Evolutionary conservation across 768 basidiomycete genomes (phyloP).

Genomic region (Boletellus ananas): DNA sequence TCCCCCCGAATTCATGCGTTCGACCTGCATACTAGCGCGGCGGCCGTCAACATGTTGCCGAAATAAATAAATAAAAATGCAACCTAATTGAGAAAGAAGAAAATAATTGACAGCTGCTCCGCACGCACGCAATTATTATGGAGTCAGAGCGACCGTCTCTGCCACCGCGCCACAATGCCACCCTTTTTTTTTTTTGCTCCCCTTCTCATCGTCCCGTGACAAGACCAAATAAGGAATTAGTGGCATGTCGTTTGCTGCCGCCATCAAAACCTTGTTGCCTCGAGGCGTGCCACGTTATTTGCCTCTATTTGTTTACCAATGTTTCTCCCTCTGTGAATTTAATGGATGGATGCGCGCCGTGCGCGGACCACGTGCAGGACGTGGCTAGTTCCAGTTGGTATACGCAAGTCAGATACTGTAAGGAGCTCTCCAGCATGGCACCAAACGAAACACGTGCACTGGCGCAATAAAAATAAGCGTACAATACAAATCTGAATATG

Average conservation of each 20-base stretch:
- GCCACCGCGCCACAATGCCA: background rate
- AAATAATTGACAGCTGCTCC: background rate
- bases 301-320: too few species aligned
- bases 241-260: too few species aligned
- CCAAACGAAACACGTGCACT: too few species aligned
- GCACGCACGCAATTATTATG: too few species aligned
- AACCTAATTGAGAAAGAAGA: background rate
- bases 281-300: constrained; percentile 20
- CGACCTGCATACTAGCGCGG: too few species aligned
- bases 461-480: too few species aligned
- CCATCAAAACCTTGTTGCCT: constrained; percentile 30
- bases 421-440: too few species aligned
- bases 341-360: constrained; percentile 3
- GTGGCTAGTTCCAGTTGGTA: background rate
- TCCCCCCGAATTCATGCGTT: background rate
- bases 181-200: background rate
- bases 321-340: background rate
- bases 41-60: background rate
- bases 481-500: too few species aligned
- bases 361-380: constrained; percentile 16
- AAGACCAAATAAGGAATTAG: constrained; percentile 1
- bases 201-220: constrained; percentile 9
- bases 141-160: background rate
- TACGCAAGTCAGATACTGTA: too few species aligned
- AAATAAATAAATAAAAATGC: background rate